Conservation (phyloP, 192 early-diverging fungal genomes). For the Coemansia sp. region DNA sequence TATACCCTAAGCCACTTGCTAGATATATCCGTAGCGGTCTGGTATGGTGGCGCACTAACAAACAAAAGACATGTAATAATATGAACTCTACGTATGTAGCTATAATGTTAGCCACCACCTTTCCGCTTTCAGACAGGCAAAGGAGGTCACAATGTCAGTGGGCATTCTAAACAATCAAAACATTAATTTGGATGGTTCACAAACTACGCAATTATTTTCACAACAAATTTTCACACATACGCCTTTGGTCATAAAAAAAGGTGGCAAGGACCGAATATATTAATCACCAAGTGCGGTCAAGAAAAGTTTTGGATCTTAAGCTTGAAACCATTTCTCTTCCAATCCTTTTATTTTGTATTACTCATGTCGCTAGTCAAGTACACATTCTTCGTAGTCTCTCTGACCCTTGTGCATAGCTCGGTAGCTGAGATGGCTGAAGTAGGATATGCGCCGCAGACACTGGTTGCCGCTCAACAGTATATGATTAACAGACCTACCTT, state of each 20-base stretch:
- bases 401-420: neutral
- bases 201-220: neutral
- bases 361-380: neutral
- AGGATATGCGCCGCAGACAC: conserved; percentile 40
- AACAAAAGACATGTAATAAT: neutral
- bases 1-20: neutral
- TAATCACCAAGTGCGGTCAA: neutral
- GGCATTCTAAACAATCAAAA: neutral
- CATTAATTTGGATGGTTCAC: neutral
- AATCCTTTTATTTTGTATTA: neutral
- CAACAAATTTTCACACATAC: neutral
- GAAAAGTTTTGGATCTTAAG: neutral
- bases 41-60: neutral
- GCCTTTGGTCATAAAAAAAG: neutral
- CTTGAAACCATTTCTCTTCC: neutral
- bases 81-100: neutral
- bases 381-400: neutral
- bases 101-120: neutral
- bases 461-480: conserved; percentile 43
- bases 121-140: neutral
- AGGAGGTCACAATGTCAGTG: no score
- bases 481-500: conserved; percentile 13
- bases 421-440: conserved; percentile 24
- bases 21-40: neutral
- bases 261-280: neutral